phyloP scores from a whole-genome alignment of 2,329 filamentous ascomycete genomes.

The Trichoderma lentiforme region DNA sequence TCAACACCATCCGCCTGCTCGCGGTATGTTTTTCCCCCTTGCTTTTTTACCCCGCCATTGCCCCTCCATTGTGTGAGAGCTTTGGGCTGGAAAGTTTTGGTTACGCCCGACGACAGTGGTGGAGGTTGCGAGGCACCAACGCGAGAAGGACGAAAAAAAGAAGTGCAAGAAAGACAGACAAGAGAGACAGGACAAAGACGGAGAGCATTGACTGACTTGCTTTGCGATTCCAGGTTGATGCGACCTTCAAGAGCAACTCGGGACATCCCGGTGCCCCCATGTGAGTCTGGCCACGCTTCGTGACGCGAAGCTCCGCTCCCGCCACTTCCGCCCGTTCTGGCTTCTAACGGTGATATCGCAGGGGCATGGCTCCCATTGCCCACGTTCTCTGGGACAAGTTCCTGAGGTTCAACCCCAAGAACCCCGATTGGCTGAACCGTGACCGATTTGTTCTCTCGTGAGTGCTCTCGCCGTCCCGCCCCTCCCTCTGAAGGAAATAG shows the following conservation, averaged over 20 bases:
- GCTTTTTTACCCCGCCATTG: conserved; percentile 31
- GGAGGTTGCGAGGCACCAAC: neutral
- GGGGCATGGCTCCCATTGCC: conserved; percentile 86
- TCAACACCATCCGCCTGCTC: conserved; percentile 97
- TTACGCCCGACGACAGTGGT: neutral
- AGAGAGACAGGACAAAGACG: neutral
- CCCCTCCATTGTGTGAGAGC: conserved; percentile 30
- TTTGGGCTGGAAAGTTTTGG: no score
- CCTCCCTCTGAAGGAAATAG: neutral
- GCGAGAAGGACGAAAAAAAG: neutral
- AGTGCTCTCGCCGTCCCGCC: conserved; percentile 43
- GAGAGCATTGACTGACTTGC: conserved; percentile 25
- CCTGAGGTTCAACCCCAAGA: conserved; percentile 99
- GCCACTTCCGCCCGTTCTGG: conserved; percentile 26
- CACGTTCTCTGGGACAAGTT: conserved; percentile 99
- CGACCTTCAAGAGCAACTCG: conserved; percentile 91
- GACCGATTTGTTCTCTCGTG: conserved; percentile 99
- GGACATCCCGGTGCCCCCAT: conserved; percentile 98
- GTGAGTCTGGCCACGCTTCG: conserved; percentile 44
- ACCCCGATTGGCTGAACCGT: conserved; percentile 93
- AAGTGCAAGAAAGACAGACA: no score
- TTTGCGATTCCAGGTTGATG: conserved; percentile 73
- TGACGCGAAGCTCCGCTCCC: conserved; percentile 12
- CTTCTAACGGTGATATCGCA: conserved; percentile 29
- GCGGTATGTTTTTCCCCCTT: conserved; percentile 64